A percentile compares a stretch with the other conserved stretches of the same genome.
Evolutionary conservation across 208 protist species (phyloP).

Genomic region (Acanthamoeba sp.): DNA sequence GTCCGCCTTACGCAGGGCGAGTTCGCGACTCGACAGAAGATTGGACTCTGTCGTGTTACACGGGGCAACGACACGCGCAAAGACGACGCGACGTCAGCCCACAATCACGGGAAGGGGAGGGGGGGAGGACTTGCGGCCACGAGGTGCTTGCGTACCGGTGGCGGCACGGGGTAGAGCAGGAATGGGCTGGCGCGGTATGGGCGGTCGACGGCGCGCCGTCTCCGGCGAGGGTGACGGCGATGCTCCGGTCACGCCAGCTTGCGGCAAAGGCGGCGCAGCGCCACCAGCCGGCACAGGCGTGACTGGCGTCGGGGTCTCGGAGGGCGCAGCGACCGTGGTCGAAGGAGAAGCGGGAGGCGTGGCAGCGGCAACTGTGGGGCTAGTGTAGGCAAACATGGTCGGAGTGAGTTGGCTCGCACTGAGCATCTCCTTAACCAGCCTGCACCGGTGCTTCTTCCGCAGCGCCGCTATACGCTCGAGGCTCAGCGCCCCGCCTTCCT

Average conservation of each 20-base stretch:
- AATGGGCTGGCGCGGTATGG: neutral
- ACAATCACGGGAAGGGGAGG: neutral
- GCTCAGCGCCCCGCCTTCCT: constrained; percentile 41
- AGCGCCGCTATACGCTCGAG: constrained; percentile 28
- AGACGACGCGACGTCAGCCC: no score
- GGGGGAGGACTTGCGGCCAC: neutral
- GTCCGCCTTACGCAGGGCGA: neutral
- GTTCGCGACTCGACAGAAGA: neutral
- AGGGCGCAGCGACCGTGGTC: neutral
- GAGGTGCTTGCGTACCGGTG: neutral
- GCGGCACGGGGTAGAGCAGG: neutral
- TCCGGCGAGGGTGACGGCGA: neutral
- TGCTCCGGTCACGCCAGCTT: neutral
- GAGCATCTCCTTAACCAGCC: constrained; percentile 50
- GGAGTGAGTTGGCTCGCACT: constrained; percentile 35
- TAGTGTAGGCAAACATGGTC: neutral
- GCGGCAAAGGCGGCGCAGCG: neutral
- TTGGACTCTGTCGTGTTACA: neutral
- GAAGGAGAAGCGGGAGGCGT: neutral
- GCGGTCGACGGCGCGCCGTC: neutral
- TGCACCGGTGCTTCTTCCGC: constrained; percentile 63
- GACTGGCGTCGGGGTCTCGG: no score
- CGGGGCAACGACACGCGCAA: no score
- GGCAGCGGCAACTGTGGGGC: neutral
- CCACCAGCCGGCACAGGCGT: neutral